phyloP scores from a whole-genome alignment of 805 yeast genomes.

The Kluyveromyces starmeri region DNA sequence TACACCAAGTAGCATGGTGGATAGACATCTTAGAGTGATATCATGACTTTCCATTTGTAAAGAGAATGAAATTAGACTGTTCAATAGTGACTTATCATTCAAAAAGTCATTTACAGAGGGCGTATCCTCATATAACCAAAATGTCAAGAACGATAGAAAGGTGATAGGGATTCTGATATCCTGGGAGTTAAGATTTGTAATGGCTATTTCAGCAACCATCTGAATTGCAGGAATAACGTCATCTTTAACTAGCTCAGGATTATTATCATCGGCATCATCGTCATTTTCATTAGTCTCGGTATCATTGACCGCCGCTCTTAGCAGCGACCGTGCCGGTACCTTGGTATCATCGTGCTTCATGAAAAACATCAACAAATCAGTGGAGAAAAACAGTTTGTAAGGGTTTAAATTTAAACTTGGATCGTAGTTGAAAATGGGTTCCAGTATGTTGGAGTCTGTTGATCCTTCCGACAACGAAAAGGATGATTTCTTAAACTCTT shows the following conservation, averaged over 20 bases:
- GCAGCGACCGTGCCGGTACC: slow-evolving; percentile 38
- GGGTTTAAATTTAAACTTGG: slow-evolving; percentile 70
- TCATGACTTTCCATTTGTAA: slow-evolving; percentile 42
- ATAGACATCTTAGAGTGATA: slow-evolving; percentile 60
- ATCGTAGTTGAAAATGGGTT: slow-evolving; percentile 68
- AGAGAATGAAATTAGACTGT: slow-evolving; percentile 58
- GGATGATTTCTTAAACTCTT: slow-evolving; percentile 27
- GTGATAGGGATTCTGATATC: slow-evolving; percentile 77
- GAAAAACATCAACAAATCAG: slow-evolving; percentile 52
- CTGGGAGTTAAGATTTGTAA: slow-evolving; percentile 48
- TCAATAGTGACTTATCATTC: slow-evolving; percentile 54
- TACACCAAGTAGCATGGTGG: slow-evolving; percentile 62
- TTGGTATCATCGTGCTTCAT: slow-evolving; percentile 37
- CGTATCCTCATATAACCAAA: slow-evolving; percentile 72
- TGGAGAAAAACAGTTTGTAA: slow-evolving; percentile 77
- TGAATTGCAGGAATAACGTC: slow-evolving; percentile 65
- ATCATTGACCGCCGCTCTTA: slow-evolving; percentile 48
- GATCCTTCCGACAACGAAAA: slow-evolving; percentile 8
- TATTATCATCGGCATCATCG: too few relatives aligned
- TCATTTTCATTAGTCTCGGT: slow-evolving; percentile 23
- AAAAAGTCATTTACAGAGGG: slow-evolving; percentile 69
- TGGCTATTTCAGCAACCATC: slow-evolving; percentile 65
- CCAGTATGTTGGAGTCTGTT: slow-evolving; percentile 50
- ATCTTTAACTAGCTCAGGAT: too few relatives aligned
- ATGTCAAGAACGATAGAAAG: slow-evolving; percentile 61